Evolutionary conservation across 169 alveolate species (phyloP).

Genomic region (Perkinsus chesapeaki): DNA sequence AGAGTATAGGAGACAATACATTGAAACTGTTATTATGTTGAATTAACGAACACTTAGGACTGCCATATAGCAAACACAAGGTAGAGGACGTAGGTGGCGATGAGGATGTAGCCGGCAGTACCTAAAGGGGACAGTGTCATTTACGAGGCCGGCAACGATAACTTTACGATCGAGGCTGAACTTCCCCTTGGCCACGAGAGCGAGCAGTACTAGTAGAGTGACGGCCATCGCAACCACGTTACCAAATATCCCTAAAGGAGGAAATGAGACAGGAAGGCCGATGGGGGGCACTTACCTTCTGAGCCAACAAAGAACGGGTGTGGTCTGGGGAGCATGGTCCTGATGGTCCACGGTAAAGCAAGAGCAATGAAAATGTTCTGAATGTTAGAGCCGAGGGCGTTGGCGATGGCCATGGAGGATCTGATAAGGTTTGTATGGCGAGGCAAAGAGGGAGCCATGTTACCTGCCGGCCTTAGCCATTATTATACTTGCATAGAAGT

Average conservation of each 20-base stretch:
- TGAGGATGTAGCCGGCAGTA: constrained; percentile 2
- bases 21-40: neutral
- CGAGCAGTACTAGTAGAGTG: neutral
- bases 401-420: constrained; percentile 15
- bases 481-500: constrained; percentile 9
- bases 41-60: neutral
- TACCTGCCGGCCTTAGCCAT: constrained; percentile 7
- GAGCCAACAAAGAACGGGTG: neutral
- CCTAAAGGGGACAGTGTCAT: neutral
- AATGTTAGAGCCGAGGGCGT: constrained; percentile 10
- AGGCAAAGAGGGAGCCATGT: neutral
- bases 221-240: constrained; percentile 4
- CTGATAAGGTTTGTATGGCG: neutral
- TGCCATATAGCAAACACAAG: constrained; percentile 5
- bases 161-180: neutral
- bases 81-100: neutral
- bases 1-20: too few species aligned
- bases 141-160: neutral
- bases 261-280: neutral
- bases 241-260: neutral
- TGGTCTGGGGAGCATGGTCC: neutral
- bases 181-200: neutral
- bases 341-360: constrained; percentile 13
- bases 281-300: neutral
- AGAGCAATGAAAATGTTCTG: constrained; percentile 15